phyloP scores from a whole-genome alignment of 495 filamentous ascomycete species.

The Aspergillus haitiensis region DNA sequence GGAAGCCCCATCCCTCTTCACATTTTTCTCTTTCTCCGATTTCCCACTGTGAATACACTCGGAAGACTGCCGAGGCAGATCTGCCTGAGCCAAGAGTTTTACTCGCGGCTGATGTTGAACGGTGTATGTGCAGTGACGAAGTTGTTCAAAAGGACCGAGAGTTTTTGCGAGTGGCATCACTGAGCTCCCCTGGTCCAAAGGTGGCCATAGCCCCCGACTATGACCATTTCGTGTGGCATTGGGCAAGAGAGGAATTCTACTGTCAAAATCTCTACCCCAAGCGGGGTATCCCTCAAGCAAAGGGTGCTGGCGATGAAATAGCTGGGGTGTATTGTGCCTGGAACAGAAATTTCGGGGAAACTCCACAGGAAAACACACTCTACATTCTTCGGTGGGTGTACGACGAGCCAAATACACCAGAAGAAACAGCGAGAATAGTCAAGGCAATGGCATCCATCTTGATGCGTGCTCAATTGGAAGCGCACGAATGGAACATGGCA shows the following conservation, averaged over 20 bases:
- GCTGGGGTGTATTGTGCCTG: constrained; percentile 74
- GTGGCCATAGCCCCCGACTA: constrained; percentile 73
- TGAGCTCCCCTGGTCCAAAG: constrained; percentile 34
- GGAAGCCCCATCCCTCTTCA: constrained; percentile 68
- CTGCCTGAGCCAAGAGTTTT: constrained; percentile 28
- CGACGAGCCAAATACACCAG: constrained; percentile 49
- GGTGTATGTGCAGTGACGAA: constrained; percentile 37
- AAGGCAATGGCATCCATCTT: constrained; percentile 54
- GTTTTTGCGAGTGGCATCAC: constrained; percentile 33
- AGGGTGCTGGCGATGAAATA: constrained; percentile 64
- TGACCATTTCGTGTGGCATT: constrained; percentile 79
- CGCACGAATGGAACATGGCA: constrained; percentile 57
- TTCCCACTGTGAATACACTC: constrained; percentile 25
- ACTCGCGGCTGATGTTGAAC: constrained; percentile 33
- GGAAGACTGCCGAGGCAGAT: constrained; percentile 11
- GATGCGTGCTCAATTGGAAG: constrained; percentile 54
- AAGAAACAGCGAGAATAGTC: constrained; percentile 39
- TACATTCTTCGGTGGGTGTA: constrained; percentile 78
- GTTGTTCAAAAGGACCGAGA: constrained; percentile 37
- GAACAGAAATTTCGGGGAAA: constrained; percentile 68
- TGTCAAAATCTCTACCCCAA: constrained; percentile 49
- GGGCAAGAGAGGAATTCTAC: constrained; percentile 83
- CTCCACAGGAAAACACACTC: constrained; percentile 62
- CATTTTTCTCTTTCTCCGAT: constrained; percentile 65
- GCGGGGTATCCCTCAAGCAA: constrained; percentile 51